Evolutionary conservation across 2,329 filamentous ascomycete species (phyloP), one percentile per base, ranked within the genome.

Genomic region (Botrytis squamosa): DNA sequence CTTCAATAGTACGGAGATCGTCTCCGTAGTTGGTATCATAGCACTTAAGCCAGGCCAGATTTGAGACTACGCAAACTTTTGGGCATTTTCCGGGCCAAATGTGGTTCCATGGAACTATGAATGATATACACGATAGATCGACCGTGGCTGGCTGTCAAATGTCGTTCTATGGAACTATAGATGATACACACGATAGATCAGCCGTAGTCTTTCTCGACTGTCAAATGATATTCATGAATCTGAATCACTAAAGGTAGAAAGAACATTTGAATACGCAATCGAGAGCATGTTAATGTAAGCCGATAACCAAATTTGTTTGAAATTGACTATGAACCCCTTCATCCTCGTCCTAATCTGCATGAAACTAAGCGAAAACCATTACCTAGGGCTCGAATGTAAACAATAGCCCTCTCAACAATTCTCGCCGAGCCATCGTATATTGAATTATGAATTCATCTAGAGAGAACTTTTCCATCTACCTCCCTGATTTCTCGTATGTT

Each of bases 191-290:
- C 16, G 65, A 57, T 20, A 44, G 66, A 69, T 69, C 49, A 42
- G 25, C 36, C 5, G 8, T 68, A 14, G n/a, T 25, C 36, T 57
- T 33, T 42, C 25, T 40, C n/a, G 38, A 33, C 16, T 42, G 25
- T 68, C 49, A 33, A 68, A 57, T 68, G 49, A 68, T 68, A 33
- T 57, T 68, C 49, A 57, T 68, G 66, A 33, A 68, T 18, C n/a
- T 42, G n/a, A 33, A 33, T 40, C 20, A 69, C n/a, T 29, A 16
- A n/a, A 44, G 49, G 38, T 42, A 33, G 20, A 33, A 49, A 57
- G 10, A 69, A 42, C 60, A n/a, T 63, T 40, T 63, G 60, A 42
- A 63, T 20, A 33, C 66, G 49, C 36, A 44, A 69, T 69, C 36
- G 36, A 57, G 25, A 40, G 33, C 46, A 9, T 40, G 14, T 29